Evolutionary conservation across 345 rosid species (phyloP).

Genomic region (Populus nigra): DNA sequence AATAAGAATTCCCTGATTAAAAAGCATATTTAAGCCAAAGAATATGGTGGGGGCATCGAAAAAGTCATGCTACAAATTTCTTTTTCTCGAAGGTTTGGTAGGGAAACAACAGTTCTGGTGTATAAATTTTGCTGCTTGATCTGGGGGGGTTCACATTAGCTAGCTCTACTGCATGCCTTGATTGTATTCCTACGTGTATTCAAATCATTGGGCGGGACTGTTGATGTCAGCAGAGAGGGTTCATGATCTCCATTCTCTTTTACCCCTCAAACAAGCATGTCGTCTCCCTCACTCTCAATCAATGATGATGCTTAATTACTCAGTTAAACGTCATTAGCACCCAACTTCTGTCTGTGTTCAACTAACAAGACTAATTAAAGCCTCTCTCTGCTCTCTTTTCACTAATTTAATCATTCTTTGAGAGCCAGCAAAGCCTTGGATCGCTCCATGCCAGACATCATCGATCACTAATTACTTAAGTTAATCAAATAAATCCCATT

Average conservation of each 20-base stretch:
- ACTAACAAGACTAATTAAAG: constrained; percentile 6
- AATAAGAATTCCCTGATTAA: not conserved
- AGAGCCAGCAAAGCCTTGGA: constrained; percentile 10
- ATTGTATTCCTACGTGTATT: not conserved
- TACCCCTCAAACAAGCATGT: not conserved
- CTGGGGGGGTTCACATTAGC: not conserved
- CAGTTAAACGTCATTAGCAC: not conserved
- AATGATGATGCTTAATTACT: not conserved
- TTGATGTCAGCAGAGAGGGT: not conserved
- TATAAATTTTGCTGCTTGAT: not conserved
- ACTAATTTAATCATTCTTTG: not conserved
- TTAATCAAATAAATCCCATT: not conserved
- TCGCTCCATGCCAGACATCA: not conserved
- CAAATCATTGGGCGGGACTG: not conserved
- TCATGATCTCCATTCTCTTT: not conserved
- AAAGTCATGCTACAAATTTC: not conserved
- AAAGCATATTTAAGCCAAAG: not conserved
- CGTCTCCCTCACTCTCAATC: not conserved
- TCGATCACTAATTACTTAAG: not conserved
- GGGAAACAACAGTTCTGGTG: not conserved
- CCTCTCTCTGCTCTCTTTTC: not conserved
- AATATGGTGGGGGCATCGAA: not conserved
- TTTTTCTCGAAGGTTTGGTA: not conserved
- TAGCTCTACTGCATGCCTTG: not conserved
- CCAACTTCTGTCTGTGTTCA: not conserved